phyloP scores from a whole-genome alignment of 2,329 filamentous ascomycete species.

The Rasamsonia emersonii region DNA sequence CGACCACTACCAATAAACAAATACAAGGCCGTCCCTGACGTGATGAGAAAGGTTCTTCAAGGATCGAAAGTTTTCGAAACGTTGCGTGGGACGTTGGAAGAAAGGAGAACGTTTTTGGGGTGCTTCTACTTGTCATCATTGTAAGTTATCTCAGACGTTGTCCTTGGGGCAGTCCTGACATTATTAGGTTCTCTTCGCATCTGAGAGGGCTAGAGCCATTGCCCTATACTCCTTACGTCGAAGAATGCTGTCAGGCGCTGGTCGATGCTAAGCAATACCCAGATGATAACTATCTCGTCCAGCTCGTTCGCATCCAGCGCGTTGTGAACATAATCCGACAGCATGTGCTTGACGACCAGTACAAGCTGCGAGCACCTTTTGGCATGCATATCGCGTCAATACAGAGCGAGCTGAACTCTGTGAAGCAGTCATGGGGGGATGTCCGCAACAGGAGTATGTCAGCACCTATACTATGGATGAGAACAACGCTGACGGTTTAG shows the following conservation, averaged over 20 bases:
- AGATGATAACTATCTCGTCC: constrained; percentile 3
- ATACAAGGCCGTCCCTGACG: constrained; percentile 4
- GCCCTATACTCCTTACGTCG: constrained; percentile 5
- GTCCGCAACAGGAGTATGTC: neutral
- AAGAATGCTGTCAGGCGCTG: constrained; percentile 5
- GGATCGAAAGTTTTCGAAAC: neutral
- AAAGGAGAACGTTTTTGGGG: constrained; percentile 5
- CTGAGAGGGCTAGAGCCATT: neutral
- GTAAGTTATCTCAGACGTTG: neutral
- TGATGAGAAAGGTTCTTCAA: constrained; percentile 1
- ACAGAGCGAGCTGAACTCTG: constrained; percentile 1
- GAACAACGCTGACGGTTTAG: neutral
- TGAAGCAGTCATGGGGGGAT: neutral
- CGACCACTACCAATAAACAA: constrained; percentile 1
- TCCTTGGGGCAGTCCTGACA: neutral
- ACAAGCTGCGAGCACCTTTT: neutral
- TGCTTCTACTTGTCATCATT: constrained; percentile 4
- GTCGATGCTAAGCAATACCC: constrained; percentile 1
- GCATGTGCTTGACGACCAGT: neutral
- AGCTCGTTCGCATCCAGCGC: constrained; percentile 3
- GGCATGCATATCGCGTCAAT: constrained; percentile 1
- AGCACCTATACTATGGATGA: neutral
- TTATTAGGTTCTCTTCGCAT: neutral
- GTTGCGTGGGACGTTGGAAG: constrained; percentile 1
- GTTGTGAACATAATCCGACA: constrained; percentile 3